Base-by-base conservation (phyloP, 768 basidiomycete species). In the Leccinum pellstonianum region DNA sequence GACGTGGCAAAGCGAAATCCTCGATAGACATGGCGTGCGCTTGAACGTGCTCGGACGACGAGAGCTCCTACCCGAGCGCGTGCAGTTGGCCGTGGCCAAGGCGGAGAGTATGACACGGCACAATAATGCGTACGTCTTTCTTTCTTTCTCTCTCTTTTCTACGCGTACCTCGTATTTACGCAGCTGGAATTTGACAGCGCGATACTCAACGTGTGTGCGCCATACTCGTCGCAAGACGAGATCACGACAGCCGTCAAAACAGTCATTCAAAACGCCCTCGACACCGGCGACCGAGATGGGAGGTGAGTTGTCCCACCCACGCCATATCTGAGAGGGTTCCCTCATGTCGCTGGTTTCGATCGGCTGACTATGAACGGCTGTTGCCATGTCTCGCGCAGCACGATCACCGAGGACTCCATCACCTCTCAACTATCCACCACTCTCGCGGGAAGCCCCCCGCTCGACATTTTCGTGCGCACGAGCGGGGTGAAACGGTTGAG, bases 161-260 rank as follows among this genome's bases (percentile, higher is more conserved):
- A 43, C n/a, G 43, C 19, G 43, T 43, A 19, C n/a, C 17, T 21
- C 6, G 38, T 35, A 55, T 55, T 59, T 21, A 53, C 17, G 43
- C 35, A 49, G 15, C n/a, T 23, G n/a, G 1, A 15, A 25, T 11
- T 5, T 4, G 10, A 17, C 57, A 98, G 95, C 33, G 86, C 91
- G 1, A 88, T 95, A 27, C 79, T 98, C 37, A 98, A 98, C 69
- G 77, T 98, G 5, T 93, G 91, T 75, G 93, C 95, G 81, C 88
- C 96, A 0, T 99, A 98, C 68, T 81, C 93, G 5, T 90, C 95
- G 2, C 83, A 89, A 29, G 92, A 99, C 68, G 97, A 99, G 73
- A 95, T 98, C 12, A 83, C 91, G 3, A 83, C 85, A 0, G 91
- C 96, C 0, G 83, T 98, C 12, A 56, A 73, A 57, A 60, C 56